Evolutionary conservation across 176 grass and related monocot genomes (phyloP).

Genomic region (Bothriochloa decipiens): DNA sequence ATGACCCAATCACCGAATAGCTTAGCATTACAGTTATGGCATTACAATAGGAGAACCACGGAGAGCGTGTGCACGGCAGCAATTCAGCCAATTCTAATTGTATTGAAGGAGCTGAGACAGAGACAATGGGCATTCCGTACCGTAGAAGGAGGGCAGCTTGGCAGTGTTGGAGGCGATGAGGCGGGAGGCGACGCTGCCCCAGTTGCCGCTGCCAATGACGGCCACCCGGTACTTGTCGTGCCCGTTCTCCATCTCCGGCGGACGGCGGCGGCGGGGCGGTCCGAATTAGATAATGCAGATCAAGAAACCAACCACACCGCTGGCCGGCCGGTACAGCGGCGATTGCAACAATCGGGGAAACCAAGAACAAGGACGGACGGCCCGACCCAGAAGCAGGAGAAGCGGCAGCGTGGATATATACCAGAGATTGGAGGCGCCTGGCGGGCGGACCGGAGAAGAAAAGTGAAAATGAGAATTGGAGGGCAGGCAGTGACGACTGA

Average conservation of each 20-base stretch:
- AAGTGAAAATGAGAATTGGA: background rate
- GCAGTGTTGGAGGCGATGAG: conserved; percentile 90
- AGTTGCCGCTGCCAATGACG: conserved; percentile 93
- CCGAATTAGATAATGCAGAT: conserved; percentile 30
- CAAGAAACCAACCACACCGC: background rate
- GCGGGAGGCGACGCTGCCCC: conserved; percentile 92
- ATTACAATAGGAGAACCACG: background rate
- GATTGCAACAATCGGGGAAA: background rate
- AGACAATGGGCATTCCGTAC: background rate
- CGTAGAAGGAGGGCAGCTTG: conserved; percentile 71
- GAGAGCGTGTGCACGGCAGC: background rate
- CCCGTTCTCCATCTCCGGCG: conserved; percentile 60
- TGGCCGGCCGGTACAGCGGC: background rate
- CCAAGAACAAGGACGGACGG: conserved; percentile 9
- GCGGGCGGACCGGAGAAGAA: background rate
- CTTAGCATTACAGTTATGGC: background rate
- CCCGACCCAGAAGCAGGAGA: background rate
- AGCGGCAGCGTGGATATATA: conserved; percentile 13
- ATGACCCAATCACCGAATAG: background rate
- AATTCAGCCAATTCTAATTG: background rate
- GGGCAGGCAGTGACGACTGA: background rate
- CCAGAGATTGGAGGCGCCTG: background rate
- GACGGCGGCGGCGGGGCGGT: background rate
- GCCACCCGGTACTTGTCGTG: conserved; percentile 63
- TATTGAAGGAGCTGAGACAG: background rate